phyloP scores from a whole-genome alignment of 2,329 filamentous ascomycete genomes.

The Didymosphaeria variabile region DNA sequence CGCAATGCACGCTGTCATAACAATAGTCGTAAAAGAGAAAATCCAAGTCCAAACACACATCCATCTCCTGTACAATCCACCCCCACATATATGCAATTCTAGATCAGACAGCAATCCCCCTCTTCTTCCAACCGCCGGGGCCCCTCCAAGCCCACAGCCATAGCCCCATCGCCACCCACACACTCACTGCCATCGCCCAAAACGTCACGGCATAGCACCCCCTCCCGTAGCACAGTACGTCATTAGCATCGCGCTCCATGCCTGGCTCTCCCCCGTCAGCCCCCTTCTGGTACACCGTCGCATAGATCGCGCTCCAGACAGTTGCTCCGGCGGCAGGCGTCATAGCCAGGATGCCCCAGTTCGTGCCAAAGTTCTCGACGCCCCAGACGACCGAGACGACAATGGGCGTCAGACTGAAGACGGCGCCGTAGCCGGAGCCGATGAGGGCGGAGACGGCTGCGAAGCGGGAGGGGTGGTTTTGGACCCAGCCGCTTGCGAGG shows the following conservation, averaged over 20 bases:
- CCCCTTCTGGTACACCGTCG: conserved; percentile 76
- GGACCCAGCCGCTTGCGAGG: conserved; percentile 77
- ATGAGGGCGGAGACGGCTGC: conserved; percentile 85
- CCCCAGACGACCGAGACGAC: conserved; percentile 98
- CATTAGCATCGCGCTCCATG: conserved; percentile 45
- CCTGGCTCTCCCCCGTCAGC: conserved; percentile 55
- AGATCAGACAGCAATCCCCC: conserved; percentile 73
- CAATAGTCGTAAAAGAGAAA: conserved; percentile 1
- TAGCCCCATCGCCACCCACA: conserved; percentile 77
- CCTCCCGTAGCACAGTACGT: conserved; percentile 79
- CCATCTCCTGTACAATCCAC: conserved; percentile 13
- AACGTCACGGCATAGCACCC: conserved; percentile 83
- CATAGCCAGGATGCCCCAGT: conserved; percentile 95
- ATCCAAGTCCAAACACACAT: conserved; percentile 1
- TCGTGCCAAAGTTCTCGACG: conserved; percentile 97
- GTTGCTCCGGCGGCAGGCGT: conserved; percentile 88
- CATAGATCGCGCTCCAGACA: conserved; percentile 91
- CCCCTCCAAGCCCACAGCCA: conserved; percentile 86
- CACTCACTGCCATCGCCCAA: conserved; percentile 84
- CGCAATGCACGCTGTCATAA: conserved; percentile 15
- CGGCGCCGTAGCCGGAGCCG: conserved; percentile 90
- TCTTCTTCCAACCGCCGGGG: conserved; percentile 75
- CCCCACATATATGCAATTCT: neutral
- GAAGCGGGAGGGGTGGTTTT: conserved; percentile 80
- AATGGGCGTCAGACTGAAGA: conserved; percentile 89